Base-by-base conservation (phyloP, 306 rosid genomes). In the Fagus crenata region DNA sequence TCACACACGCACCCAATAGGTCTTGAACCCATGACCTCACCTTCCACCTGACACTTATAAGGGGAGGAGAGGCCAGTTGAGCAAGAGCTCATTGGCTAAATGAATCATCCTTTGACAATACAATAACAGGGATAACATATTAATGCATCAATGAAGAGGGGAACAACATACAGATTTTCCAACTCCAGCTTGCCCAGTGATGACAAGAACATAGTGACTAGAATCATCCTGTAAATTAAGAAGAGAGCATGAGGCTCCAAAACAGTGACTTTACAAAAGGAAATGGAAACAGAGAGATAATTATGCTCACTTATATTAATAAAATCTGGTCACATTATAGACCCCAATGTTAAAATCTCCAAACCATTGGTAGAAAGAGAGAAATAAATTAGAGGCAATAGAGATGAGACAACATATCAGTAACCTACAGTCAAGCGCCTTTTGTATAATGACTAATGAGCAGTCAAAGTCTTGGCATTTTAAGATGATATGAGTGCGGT, bases 181-280 rank as follows among this genome's bases (percentile, higher is more conserved):
- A 51, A 89, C 86, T 85, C 98, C 98, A 73, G 98, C 90, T 79
- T 85, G 97, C 67, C 98, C 98, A 67, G 83, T 92, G 86, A 94
- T 71, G 53, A 94, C 83, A 77, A 94, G 88, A 67, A 88, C 95
- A 4, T 88, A 87, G 83, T 70, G 86, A 51, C 78, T 37, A 71
- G 63, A 59, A 60, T 71, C 65, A 67, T 53, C 93, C 97, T 94
- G 95, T 67, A 69, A 69, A 70, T 46, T 58, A 61, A 42, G 76
- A 61, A 14, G n/a, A 76, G 72, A 33, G 35, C 31, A 39, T 65
- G 4, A 65, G 6, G 49, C 31, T 65, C 49, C 71, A 65, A 13
- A 39, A 17, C 12, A 39, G 1, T 65, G 42, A 65, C 14, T 39
- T 1, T 65, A 65, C 41, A 54, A 39, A 37, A 39, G 71, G 11